phyloP scores from a whole-genome alignment of 2,329 filamentous ascomycete species.

The Golovinomyces cichoracearum region DNA sequence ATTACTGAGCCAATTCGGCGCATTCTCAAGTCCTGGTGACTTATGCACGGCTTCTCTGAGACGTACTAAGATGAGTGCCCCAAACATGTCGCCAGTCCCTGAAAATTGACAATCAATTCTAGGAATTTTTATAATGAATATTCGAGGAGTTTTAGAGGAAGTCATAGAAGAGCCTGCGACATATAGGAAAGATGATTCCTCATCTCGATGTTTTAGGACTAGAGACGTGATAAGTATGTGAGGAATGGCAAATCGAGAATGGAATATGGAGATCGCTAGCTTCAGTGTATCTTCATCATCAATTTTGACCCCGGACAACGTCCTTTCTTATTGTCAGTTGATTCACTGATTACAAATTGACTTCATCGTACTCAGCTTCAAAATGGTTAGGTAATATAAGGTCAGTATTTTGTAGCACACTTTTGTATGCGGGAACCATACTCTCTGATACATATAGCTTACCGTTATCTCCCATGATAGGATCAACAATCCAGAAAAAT shows the following conservation, averaged over 20 bases:
- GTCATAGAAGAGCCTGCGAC: conserved; percentile 57
- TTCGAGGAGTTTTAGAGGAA: conserved; percentile 37
- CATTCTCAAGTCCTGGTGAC: conserved; percentile 22
- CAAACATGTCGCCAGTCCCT: conserved; percentile 96
- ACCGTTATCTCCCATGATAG: conserved; percentile 94
- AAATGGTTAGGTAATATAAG: conserved; percentile 91
- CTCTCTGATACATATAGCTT: conserved; percentile 74
- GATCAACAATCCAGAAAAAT: conserved; percentile 95
- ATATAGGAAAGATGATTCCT: conserved; percentile 27
- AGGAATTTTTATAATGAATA: conserved; percentile 72
- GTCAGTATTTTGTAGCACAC: conserved; percentile 55
- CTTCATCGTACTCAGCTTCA: conserved; percentile 53
- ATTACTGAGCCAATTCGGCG: conserved; percentile 45
- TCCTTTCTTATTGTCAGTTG: conserved; percentile 22
- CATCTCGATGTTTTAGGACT: conserved; percentile 29
- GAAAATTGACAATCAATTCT: conserved; percentile 82
- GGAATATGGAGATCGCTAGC: conserved; percentile 49
- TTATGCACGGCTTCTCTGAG: conserved; percentile 54
- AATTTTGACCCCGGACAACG: conserved; percentile 67
- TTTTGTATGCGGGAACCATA: conserved; percentile 74
- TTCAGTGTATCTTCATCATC: conserved; percentile 46
- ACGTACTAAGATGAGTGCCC: conserved; percentile 63
- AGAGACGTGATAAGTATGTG: conserved; percentile 88
- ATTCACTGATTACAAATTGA: too few relatives aligned
- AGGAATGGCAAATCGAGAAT: conserved; percentile 49